Conservation (phyloP, 495 filamentous ascomycete genomes). For the Thozetella sp. region DNA sequence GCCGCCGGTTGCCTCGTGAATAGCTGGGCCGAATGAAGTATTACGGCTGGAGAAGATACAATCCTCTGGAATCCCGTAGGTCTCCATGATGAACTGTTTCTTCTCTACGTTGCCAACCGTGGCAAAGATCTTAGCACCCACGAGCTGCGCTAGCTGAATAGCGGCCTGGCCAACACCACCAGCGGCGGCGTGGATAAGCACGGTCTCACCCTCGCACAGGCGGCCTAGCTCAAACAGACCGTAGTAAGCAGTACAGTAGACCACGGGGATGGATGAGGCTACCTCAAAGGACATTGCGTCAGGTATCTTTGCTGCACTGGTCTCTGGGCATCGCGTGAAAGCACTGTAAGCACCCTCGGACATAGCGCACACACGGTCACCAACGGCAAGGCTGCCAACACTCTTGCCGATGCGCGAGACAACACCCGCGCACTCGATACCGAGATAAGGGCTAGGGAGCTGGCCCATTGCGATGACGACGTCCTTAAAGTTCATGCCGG, state of each 20-base stretch:
- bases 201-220: slow-evolving; percentile 40
- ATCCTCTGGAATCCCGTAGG: slow-evolving; percentile 41
- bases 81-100: slow-evolving; percentile 29
- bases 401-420: slow-evolving; percentile 36
- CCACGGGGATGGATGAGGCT: slow-evolving; percentile 53
- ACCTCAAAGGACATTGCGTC: slow-evolving; percentile 41
- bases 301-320: slow-evolving; percentile 35
- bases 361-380: slow-evolving; percentile 39
- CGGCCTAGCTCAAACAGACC: slow-evolving; percentile 35
- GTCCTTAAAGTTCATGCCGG: slow-evolving; percentile 33
- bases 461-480: slow-evolving; percentile 32
- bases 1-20: slow-evolving; percentile 43
- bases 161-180: slow-evolving; percentile 56
- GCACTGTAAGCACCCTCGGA: slow-evolving; percentile 23
- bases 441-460: slow-evolving; percentile 11
- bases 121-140: slow-evolving; percentile 53
- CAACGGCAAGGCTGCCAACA: slow-evolving; percentile 33
- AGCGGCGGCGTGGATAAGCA: slow-evolving; percentile 58
- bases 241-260: slow-evolving; percentile 56
- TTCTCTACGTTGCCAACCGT: slow-evolving; percentile 48
- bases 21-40: slow-evolving; percentile 37
- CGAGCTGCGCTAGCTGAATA: slow-evolving; percentile 45
- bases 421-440: slow-evolving; percentile 38
- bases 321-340: slow-evolving; percentile 13
- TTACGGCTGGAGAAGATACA: slow-evolving; percentile 47